phyloP scores from a whole-genome alignment of 345 rosid species.

The Eucalyptus sideroxylon region DNA sequence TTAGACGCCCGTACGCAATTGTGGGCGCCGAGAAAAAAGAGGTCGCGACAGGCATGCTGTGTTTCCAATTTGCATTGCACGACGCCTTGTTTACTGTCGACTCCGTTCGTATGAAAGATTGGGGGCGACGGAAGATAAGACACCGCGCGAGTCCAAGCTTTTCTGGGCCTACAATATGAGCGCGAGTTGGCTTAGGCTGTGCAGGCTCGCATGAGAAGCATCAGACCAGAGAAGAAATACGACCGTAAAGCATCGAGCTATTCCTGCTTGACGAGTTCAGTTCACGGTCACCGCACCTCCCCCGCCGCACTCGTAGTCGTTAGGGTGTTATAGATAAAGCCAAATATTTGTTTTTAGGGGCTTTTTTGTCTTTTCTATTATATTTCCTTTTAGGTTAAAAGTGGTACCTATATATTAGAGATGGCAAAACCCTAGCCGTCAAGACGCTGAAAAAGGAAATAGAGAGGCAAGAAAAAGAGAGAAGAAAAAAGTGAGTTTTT shows the following conservation, averaged over 20 bases:
- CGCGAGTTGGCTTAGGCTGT: background rate
- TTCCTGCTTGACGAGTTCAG: background rate
- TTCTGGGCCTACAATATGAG: background rate
- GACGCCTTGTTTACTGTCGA: background rate
- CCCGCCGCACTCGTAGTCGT: background rate
- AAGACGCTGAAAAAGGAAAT: too few species aligned
- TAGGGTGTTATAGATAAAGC: too few species aligned
- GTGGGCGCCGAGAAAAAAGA: too few species aligned
- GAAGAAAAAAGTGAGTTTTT: too few species aligned
- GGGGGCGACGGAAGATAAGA: background rate
- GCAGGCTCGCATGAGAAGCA: background rate
- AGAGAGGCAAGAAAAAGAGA: too few species aligned
- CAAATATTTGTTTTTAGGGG: too few species aligned
- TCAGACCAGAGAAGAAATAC: background rate
- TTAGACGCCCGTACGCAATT: too few species aligned
- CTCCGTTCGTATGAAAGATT: background rate
- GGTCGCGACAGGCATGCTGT: background rate
- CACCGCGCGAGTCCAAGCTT: background rate
- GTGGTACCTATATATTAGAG: too few species aligned
- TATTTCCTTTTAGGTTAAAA: too few species aligned
- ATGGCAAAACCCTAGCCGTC: too few species aligned
- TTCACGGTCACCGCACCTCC: background rate
- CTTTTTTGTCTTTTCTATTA: too few species aligned
- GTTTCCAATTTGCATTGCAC: background rate
- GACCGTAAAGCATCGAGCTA: background rate